Evolutionary conservation across 495 filamentous ascomycete species (phyloP).

Genomic region (Penicillium pulvis): DNA sequence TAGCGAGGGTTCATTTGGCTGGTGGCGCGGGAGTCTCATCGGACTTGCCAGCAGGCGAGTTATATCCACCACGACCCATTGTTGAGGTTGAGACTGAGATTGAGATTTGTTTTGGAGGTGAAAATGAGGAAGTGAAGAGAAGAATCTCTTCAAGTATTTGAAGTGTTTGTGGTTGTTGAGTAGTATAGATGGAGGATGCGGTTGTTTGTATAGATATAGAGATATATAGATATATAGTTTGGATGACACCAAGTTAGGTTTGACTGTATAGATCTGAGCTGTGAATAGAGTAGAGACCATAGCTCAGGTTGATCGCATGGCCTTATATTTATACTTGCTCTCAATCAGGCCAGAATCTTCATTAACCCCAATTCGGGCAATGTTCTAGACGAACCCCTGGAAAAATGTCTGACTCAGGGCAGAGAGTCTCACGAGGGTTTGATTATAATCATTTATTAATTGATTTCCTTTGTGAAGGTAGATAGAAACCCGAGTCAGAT

Average conservation of each 20-base stretch:
- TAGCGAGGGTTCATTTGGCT: not conserved
- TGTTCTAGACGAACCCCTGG: slow-evolving; percentile 17
- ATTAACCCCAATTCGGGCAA: slow-evolving; percentile 10
- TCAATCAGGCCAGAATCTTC: slow-evolving; percentile 19
- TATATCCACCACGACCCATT: slow-evolving; percentile 60
- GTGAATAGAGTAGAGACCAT: not conserved
- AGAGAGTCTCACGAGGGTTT: not conserved
- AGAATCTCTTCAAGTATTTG: too few species aligned
- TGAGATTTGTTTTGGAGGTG: not conserved
- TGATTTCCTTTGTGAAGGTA: not conserved
- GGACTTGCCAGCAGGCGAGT: slow-evolving; percentile 31
- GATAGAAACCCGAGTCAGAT: not conserved
- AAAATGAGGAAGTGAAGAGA: not conserved
- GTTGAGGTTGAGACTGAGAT: slow-evolving; percentile 3
- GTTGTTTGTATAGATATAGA: too few species aligned
- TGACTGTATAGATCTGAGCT: not conserved
- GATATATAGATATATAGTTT: not conserved
- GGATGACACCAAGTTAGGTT: not conserved
- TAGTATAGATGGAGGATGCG: too few species aligned
- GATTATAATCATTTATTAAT: too few species aligned
- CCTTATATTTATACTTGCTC: not conserved
- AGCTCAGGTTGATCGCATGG: not conserved
- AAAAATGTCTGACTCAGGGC: slow-evolving; percentile 24
- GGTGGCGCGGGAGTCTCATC: slow-evolving; percentile 3
- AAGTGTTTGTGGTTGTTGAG: too few species aligned